phyloP scores from a whole-genome alignment of 441 rosid species.

The Breynia disticha region DNA sequence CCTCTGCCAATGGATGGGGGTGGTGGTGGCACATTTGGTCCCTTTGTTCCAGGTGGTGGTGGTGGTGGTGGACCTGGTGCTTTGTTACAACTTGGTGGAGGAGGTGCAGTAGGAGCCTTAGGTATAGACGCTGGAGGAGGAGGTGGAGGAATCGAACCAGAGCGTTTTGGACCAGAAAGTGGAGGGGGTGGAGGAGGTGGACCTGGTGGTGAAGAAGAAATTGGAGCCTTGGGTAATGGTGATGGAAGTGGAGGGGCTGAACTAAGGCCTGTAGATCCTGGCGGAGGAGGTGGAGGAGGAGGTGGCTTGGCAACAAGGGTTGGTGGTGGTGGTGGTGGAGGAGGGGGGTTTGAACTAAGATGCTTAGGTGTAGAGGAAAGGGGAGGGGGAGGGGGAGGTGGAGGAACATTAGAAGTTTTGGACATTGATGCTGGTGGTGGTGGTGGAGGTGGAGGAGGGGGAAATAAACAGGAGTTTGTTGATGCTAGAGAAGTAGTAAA shows the following conservation, averaged over 20 bases:
- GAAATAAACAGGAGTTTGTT: too few species aligned
- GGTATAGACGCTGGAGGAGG: slow-evolving; percentile 35
- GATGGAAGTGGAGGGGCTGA: slow-evolving; percentile 10
- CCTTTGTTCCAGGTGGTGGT: slow-evolving; percentile 42
- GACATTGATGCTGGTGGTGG: not conserved
- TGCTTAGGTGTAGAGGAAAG: slow-evolving; percentile 9
- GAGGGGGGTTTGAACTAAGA: not conserved
- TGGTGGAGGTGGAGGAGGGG: not conserved
- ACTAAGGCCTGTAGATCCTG: not conserved
- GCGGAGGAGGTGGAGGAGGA: slow-evolving; percentile 10
- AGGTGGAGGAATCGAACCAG: slow-evolving; percentile 36
- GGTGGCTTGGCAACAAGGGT: not conserved
- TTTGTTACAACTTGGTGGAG: slow-evolving; percentile 22
- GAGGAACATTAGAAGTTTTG: slow-evolving; percentile 1
- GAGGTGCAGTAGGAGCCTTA: slow-evolving; percentile 29
- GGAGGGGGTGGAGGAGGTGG: slow-evolving; percentile 22
- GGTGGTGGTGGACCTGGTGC: slow-evolving; percentile 36
- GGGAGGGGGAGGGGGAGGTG: slow-evolving; percentile 22
- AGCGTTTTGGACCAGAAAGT: slow-evolving; percentile 13
- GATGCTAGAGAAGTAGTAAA: not conserved
- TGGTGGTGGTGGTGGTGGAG: slow-evolving; percentile 9
- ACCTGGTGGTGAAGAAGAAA: slow-evolving; percentile 12
- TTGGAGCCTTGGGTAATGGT: not conserved
- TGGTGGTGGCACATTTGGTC: slow-evolving; percentile 51
- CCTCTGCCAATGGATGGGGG: slow-evolving; percentile 65